Percentiles rank a stretch among this genome's conserved stretches.
Evolutionary conservation across 106 monocot species (phyloP).

Genomic region (Dendrobium nobile): DNA sequence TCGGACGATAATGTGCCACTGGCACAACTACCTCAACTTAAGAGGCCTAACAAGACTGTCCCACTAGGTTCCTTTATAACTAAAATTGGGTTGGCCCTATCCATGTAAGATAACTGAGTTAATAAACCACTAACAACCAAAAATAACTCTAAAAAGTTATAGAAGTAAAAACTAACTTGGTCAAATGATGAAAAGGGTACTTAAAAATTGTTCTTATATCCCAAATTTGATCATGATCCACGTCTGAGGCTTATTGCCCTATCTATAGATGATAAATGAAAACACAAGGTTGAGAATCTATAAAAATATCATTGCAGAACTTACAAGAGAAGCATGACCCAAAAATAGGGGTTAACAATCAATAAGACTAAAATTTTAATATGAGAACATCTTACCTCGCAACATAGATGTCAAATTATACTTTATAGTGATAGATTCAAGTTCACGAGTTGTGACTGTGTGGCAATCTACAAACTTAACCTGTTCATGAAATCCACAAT

Average conservation of each 20-base stretch:
- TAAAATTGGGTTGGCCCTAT: not conserved
- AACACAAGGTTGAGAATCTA: not conserved
- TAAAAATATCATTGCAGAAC: not conserved
- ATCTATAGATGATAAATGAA: not conserved
- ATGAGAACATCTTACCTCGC: slow-evolving; percentile 29
- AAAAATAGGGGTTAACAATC: not conserved
- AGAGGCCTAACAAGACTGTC: not conserved
- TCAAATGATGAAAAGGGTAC: not conserved
- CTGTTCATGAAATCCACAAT: slow-evolving; percentile 39
- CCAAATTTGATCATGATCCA: not conserved
- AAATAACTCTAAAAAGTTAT: not conserved
- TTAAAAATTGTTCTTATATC: not conserved
- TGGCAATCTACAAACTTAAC: slow-evolving; percentile 88
- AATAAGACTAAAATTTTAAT: not conserved
- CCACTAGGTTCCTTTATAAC: not conserved
- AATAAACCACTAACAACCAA: not conserved
- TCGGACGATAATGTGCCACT: no score
- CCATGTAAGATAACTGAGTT: not conserved
- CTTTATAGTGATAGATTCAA: slow-evolving; percentile 57
- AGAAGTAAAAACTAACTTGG: not conserved
- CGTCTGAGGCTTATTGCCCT: not conserved
- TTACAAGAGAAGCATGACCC: not conserved
- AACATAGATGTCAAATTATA: slow-evolving; percentile 83
- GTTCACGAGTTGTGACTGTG: slow-evolving; percentile 52
- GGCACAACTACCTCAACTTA: not conserved